phyloP scores from a whole-genome alignment of 371 early-diverging fungal species.

The Rhizopus arrhizus region DNA sequence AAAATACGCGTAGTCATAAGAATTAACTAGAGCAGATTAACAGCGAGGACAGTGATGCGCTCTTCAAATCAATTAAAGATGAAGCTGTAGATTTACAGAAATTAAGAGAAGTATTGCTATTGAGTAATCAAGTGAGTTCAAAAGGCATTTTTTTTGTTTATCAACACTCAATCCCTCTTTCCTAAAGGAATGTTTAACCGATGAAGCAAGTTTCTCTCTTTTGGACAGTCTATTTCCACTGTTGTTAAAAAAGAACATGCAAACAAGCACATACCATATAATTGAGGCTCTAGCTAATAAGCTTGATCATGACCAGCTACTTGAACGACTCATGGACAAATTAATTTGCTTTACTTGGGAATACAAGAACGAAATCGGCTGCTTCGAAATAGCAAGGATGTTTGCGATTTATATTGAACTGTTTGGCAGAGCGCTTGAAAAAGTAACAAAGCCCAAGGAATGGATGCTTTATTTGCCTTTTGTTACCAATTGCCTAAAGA shows the following conservation, averaged over 20 bases:
- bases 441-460: slow-evolving; percentile 17
- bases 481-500: slow-evolving; percentile 17
- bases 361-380: neutral
- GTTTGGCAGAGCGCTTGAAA: slow-evolving; percentile 24
- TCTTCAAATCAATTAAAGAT: too few relatives aligned
- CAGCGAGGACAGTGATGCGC: too few relatives aligned
- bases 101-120: too few relatives aligned
- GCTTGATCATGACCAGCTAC: slow-evolving; percentile 19
- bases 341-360: slow-evolving; percentile 15
- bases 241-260: neutral
- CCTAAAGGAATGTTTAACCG: neutral
- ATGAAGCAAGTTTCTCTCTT: neutral
- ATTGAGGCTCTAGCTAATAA: slow-evolving; percentile 1
- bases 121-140: too few relatives aligned
- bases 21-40: too few relatives aligned
- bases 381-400: neutral
- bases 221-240: neutral
- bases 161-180: too few relatives aligned
- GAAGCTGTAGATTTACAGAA: too few relatives aligned
- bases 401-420: slow-evolving; percentile 11
- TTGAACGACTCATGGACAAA: slow-evolving; percentile 18
- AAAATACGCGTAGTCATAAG: neutral
- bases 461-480: slow-evolving; percentile 31
- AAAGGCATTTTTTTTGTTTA: too few relatives aligned
- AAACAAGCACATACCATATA: slow-evolving; percentile 2